Evolutionary conservation across 371 early-diverging fungal genomes (phyloP).

Genomic region (Saksenaea vasiformis): DNA sequence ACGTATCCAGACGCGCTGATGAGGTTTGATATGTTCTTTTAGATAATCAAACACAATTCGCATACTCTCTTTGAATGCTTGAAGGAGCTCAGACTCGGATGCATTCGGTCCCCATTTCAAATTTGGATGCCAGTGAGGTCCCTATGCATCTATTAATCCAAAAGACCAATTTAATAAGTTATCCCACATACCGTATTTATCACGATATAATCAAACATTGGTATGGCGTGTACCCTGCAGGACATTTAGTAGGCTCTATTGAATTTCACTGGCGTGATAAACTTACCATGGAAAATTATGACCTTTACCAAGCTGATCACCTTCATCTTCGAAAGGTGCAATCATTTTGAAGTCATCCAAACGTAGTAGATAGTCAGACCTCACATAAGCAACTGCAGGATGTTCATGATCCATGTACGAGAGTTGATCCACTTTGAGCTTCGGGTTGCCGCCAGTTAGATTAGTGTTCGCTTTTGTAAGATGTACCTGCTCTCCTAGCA

Average conservation of each 20-base stretch:
- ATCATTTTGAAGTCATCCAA: constrained; percentile 46
- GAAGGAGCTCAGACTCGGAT: constrained; percentile 37
- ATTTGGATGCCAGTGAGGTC: constrained; percentile 49
- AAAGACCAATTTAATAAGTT: background rate
- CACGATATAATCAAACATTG: constrained; percentile 40
- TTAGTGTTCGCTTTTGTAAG: constrained; percentile 16
- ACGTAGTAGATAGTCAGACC: constrained; percentile 46
- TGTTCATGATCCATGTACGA: constrained; percentile 17
- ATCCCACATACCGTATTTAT: constrained; percentile 39
- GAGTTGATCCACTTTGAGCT: constrained; percentile 22
- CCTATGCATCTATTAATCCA: constrained; percentile 20
- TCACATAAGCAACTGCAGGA: constrained; percentile 38
- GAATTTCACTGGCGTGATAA: background rate
- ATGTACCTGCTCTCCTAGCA: constrained; percentile 29
- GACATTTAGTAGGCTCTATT: background rate
- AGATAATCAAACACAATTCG: constrained; percentile 28
- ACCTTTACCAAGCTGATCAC: constrained; percentile 40
- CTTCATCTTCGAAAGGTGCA: constrained; percentile 35
- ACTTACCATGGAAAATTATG: constrained; percentile 48
- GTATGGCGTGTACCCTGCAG: constrained; percentile 43
- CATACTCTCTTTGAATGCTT: constrained; percentile 39
- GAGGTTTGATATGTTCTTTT: constrained; percentile 20
- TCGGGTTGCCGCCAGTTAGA: constrained; percentile 34
- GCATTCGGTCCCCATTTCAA: constrained; percentile 35
- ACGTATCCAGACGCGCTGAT: constrained; percentile 47